Conservation (phyloP, 2,329 filamentous ascomycete species). For the Diaporthe vaccinii region DNA sequence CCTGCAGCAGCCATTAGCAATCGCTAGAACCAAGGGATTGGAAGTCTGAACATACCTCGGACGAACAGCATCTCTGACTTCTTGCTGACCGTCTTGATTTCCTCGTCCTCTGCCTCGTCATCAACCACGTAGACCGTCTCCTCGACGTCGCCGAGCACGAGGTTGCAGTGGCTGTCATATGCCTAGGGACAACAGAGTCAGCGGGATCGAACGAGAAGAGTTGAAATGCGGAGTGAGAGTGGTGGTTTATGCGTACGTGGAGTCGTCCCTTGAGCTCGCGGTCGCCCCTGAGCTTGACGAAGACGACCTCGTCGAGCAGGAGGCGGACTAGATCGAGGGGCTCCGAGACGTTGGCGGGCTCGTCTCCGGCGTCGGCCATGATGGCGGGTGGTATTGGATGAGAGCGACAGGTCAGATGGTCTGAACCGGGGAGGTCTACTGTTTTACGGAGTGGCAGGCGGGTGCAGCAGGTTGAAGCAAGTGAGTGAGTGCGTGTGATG, state of each 20-base stretch:
- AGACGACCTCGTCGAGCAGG: conserved; percentile 94
- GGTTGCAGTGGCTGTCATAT: conserved; percentile 98
- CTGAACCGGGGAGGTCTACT: not conserved
- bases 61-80: conserved; percentile 99
- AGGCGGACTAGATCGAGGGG: conserved; percentile 96
- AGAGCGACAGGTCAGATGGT: not conserved
- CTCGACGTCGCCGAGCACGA: conserved; percentile 95
- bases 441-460: not conserved
- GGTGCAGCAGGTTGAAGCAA: conserved; percentile 3
- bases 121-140: conserved; percentile 97
- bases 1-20: conserved; percentile 41
- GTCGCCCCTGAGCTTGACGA: conserved; percentile 96
- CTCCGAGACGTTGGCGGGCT: conserved; percentile 81
- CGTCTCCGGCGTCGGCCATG: conserved; percentile 90
- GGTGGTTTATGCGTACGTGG: conserved; percentile 74
- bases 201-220: conserved; percentile 1
- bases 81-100: conserved; percentile 92
- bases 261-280: conserved; percentile 94
- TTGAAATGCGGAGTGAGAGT: not conserved
- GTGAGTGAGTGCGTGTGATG: not conserved
- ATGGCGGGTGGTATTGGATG: conserved; percentile 42
- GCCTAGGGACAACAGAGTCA: conserved; percentile 70
- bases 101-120: conserved; percentile 83
- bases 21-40: not conserved
- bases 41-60: conserved; percentile 75